Evolutionary conservation across 345 rosid species (phyloP).

Genomic region (Xanthoceras sorbifolium): DNA sequence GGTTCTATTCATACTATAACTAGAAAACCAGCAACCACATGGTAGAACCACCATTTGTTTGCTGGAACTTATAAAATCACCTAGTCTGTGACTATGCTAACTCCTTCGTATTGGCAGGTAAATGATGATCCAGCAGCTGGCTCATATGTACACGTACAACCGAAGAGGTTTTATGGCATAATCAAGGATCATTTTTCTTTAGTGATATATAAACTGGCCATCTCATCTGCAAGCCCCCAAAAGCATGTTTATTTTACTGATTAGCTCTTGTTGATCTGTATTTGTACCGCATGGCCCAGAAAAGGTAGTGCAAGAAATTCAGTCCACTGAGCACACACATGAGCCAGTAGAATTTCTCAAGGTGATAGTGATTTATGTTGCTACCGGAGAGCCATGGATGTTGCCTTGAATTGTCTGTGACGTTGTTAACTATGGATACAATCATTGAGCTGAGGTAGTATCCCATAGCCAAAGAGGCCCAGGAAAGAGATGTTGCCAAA

Average conservation of each 20-base stretch:
- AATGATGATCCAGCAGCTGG: not conserved
- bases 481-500: slow-evolving; percentile 71
- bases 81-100: no score
- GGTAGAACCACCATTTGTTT: not conserved
- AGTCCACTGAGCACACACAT: slow-evolving; percentile 53
- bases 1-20: not conserved
- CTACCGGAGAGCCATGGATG: slow-evolving; percentile 58
- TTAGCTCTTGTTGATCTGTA: slow-evolving; percentile 43
- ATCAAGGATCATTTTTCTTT: not conserved
- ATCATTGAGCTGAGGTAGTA: slow-evolving; percentile 73
- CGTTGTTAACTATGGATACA: slow-evolving; percentile 56
- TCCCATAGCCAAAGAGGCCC: slow-evolving; percentile 74
- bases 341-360: slow-evolving; percentile 71
- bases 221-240: not conserved
- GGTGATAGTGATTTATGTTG: slow-evolving; percentile 47
- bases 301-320: slow-evolving; percentile 63
- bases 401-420: slow-evolving; percentile 44
- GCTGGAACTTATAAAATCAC: no score
- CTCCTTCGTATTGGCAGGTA: not conserved
- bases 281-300: slow-evolving; percentile 61
- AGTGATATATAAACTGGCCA: not conserved
- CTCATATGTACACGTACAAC: not conserved
- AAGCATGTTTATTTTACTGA: not conserved
- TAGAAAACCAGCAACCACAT: not conserved
- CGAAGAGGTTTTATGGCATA: not conserved